Evolutionary conservation across 2,329 filamentous ascomycete genomes (phyloP).

Genomic region (Penicillium sp.): DNA sequence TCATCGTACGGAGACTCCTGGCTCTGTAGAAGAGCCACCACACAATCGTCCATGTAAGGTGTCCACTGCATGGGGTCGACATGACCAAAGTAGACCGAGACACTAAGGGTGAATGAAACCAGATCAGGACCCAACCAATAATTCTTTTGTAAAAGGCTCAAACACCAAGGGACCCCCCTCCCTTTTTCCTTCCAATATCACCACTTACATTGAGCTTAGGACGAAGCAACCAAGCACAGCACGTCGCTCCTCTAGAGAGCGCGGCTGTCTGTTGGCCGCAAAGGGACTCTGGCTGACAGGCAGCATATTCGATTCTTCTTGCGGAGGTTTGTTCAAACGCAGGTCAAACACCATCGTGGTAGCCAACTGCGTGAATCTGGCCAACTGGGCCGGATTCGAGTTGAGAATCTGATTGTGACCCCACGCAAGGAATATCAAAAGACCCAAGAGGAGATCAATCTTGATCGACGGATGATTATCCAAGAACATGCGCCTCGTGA

Average conservation of each 20-base stretch:
- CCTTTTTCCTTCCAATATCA: too few relatives aligned
- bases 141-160: too few relatives aligned
- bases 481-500: constrained; percentile 45
- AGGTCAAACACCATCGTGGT: constrained; percentile 11
- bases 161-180: too few relatives aligned
- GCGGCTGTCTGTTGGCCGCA: neutral
- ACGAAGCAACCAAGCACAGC: constrained; percentile 47
- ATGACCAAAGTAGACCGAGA: constrained; percentile 41
- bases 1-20: constrained; percentile 47
- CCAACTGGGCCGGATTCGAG: constrained; percentile 7
- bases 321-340: constrained; percentile 14
- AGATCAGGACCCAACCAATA: too few relatives aligned
- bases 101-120: constrained; percentile 22
- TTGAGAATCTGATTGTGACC: constrained; percentile 13
- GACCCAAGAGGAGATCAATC: constrained; percentile 49
- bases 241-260: constrained; percentile 47
- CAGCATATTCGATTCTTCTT: constrained; percentile 5
- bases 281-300: constrained; percentile 1
- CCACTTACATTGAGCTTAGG: constrained; percentile 34
- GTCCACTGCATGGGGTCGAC: constrained; percentile 54
- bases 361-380: constrained; percentile 10
- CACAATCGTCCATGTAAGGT: constrained; percentile 52
- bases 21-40: constrained; percentile 42
- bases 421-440: constrained; percentile 46
- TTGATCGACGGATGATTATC: constrained; percentile 32